Base-by-base conservation (phyloP, 805 yeast species). In the Alloascoidea hylecoeti region DNA sequence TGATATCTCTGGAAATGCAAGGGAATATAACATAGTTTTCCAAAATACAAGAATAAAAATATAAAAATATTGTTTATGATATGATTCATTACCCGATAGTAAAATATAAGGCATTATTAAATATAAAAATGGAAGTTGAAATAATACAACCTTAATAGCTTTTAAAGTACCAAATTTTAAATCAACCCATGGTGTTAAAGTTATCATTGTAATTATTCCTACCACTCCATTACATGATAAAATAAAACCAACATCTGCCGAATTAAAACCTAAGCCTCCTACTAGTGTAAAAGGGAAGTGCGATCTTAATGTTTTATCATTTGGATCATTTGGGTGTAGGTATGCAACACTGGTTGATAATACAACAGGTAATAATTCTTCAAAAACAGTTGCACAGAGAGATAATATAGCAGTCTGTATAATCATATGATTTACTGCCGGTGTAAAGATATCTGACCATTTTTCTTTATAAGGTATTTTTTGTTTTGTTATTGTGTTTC, bases 311-410 rank as follows among this genome's bases (percentile, higher is more conserved):
- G 40, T 40, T 15, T 51, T 52, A 4, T 49, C 44, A 9, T 39
- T 41, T 23, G 30, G 30, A 23, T 23, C 30, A 23, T 23, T n/a
- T 9, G 30, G 30, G 13, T 44, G 41, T 35, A 48, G 51, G 34
- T 38, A 23, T 43, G 40, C 36, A 9, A 43, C 38, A 2, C 53
- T 51, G 3, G 52, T 48, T 2, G 78, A 74, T 16, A 73, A 54
- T 38, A 68, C 66, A 4, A 74, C 64, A 1, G 80, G 78, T 34
- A 72, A 49, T 39, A 74, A 67, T 49, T 74, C 78, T 37, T 63
- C 60, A 47, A 61, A 70, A 3, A 70, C 67, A 12, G 71, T 58
- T 15, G 55, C 48, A 48, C 70, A 77, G 34, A 72, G 57, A 36
- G 71, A 60, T 45, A 66, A 53, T 15, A 50, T 34, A 23, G 40